Evolutionary conservation across 352 stramenopile species (phyloP).

Genomic region (Phytopythium chamaehyphon): DNA sequence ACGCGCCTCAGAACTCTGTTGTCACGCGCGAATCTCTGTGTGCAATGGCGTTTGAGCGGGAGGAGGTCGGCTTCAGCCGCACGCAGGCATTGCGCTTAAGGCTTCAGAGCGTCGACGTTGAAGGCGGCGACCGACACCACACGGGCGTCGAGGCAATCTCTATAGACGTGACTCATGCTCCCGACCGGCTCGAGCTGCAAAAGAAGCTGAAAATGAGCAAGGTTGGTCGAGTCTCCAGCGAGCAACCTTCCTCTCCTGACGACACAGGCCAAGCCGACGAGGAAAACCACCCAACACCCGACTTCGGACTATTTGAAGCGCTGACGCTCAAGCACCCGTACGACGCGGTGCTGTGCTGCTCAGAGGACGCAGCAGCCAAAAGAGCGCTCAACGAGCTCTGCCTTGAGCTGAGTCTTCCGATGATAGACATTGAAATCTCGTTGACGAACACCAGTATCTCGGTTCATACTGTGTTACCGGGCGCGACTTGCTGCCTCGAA

Average conservation of each 20-base stretch:
- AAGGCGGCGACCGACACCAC: not conserved
- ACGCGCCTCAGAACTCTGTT: slow-evolving; percentile 12
- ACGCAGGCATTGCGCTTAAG: slow-evolving; percentile 29
- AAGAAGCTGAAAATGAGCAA: slow-evolving; percentile 33
- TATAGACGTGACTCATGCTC: slow-evolving; percentile 20
- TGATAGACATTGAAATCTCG: slow-evolving; percentile 25
- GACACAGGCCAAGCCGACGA: not conserved
- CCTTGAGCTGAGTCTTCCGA: slow-evolving; percentile 39
- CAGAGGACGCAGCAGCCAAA: slow-evolving; percentile 17
- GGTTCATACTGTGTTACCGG: slow-evolving; percentile 26
- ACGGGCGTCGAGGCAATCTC: slow-evolving; percentile 25
- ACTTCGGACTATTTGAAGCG: slow-evolving; percentile 33
- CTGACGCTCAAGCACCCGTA: slow-evolving; percentile 34
- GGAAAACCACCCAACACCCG: not conserved
- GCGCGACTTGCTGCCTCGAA: slow-evolving; percentile 35
- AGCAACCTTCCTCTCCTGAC: not conserved
- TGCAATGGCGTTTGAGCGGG: slow-evolving; percentile 17
- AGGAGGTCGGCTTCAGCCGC: slow-evolving; percentile 33
- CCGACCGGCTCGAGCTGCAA: slow-evolving; percentile 28
- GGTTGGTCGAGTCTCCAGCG: slow-evolving; percentile 8
- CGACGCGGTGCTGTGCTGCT: slow-evolving; percentile 32
- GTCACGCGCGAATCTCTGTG: slow-evolving; percentile 23
- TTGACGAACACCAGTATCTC: slow-evolving; percentile 19
- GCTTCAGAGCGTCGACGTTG: slow-evolving; percentile 21
- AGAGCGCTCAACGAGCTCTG: slow-evolving; percentile 27